Conservation (phyloP, 352 stramenopile species). For the Pythium graminicola region DNA sequence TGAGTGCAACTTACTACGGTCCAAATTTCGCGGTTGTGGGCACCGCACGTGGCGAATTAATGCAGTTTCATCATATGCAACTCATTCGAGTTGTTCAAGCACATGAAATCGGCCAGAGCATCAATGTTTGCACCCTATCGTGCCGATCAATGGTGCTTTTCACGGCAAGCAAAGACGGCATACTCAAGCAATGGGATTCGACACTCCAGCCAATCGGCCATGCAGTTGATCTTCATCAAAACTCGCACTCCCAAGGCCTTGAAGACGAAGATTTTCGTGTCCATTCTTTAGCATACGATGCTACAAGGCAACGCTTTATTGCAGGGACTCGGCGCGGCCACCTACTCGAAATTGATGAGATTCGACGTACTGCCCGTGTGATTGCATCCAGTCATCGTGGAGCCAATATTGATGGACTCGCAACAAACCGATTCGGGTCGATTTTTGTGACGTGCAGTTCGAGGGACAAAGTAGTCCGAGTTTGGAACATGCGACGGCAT, state of each 20-base stretch:
- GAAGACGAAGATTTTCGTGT: slow-evolving; percentile 64
- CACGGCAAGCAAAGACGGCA: slow-evolving; percentile 63
- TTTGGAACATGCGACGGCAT: slow-evolving; percentile 59
- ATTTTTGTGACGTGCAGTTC: slow-evolving; percentile 47
- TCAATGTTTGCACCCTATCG: slow-evolving; percentile 50
- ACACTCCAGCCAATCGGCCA: slow-evolving; percentile 67
- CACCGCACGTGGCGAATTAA: slow-evolving; percentile 49
- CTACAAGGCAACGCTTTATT: slow-evolving; percentile 36
- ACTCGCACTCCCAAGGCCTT: slow-evolving; percentile 14
- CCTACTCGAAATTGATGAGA: slow-evolving; percentile 13
- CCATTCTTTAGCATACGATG: slow-evolving; percentile 63
- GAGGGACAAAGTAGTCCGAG: slow-evolving; percentile 31
- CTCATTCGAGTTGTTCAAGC: slow-evolving; percentile 54
- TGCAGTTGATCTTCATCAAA: slow-evolving; percentile 46
- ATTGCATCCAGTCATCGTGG: slow-evolving; percentile 46
- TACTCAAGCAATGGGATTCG: slow-evolving; percentile 78
- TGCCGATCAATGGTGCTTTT: slow-evolving; percentile 76
- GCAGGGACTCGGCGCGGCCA: slow-evolving; percentile 37
- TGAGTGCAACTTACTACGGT: slow-evolving; percentile 53
- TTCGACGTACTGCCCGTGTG: slow-evolving; percentile 19
- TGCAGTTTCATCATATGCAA: slow-evolving; percentile 61
- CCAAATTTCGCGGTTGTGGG: slow-evolving; percentile 52
- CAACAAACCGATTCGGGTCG: slow-evolving; percentile 27
- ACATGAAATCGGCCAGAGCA: slow-evolving; percentile 40
- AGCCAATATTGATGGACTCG: slow-evolving; percentile 20